Evolutionary conservation across 805 yeast genomes (phyloP), one percentile per base, ranked within the genome.

Genomic region (Kuraishia cidri): DNA sequence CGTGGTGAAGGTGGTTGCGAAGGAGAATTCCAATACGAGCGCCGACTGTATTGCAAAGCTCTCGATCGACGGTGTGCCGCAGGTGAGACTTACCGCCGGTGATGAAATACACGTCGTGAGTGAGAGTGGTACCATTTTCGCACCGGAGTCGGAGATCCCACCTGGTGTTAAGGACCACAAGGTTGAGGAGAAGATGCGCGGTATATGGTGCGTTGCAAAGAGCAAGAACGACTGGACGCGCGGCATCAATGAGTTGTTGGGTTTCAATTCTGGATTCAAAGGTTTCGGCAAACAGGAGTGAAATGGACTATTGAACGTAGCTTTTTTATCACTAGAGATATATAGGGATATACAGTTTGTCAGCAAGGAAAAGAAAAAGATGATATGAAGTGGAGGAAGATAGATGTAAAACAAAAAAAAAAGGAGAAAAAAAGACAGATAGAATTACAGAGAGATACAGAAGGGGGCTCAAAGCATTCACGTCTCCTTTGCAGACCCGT

Each of bases 141-240:
- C 69, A 29, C 72, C 75, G 15, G 69, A 73, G 8, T 60, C 68
- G 39, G 59, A 64, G 39, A 48, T 69, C 34, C 75, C 76, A n/a
- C 34, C 30, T 12, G 40, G 39, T 3, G 33, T 43, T 5, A 19
- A 32, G n/a, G 19, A 27, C 8, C 14, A 38, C 9, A 26, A 21
- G 10, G 24, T 16, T 6, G 43, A 31, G 12, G 31, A 28, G 11
- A 43, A 34, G 33, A 17, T 29, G 10, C 19, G 23, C 13, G 95
- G 95, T 1, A 76, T 88, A 11, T 87, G 92, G 78, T 88, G 97
- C 56, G 79, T 90, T 3, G 84, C 95, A 1, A 69, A 76, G 38
- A 68, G 79, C 6, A 85, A 79, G 40, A 79, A 81, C 42, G 97
- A 90, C 50, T 90, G 97, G 97, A 87, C 88, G 2, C 72, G 71